Conservation (phyloP, 1,139 yeast species). For the Entelexis paramagnoliae region DNA sequence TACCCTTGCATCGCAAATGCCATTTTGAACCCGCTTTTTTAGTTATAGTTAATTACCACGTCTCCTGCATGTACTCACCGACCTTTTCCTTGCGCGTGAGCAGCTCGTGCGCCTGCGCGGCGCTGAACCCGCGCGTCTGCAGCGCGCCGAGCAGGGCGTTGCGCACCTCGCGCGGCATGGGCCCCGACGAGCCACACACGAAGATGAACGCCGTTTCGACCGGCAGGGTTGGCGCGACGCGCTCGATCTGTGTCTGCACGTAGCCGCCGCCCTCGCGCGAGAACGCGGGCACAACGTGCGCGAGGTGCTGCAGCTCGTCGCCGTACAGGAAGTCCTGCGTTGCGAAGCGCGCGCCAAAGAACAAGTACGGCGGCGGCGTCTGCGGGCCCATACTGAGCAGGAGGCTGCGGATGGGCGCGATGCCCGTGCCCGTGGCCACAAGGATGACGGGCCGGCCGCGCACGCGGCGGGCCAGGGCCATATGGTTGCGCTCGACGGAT, state of each 20-base stretch:
- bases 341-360: slow-evolving; percentile 65
- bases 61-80: slow-evolving; percentile 75
- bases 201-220: slow-evolving; percentile 47
- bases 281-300: slow-evolving; percentile 44
- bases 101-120: slow-evolving; percentile 42
- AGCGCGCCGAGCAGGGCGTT: slow-evolving; percentile 59
- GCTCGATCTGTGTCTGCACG: slow-evolving; percentile 56
- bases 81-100: slow-evolving; percentile 52
- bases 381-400: slow-evolving; percentile 30
- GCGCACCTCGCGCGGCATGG: slow-evolving; percentile 87
- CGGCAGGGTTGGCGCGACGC: slow-evolving; percentile 30
- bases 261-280: slow-evolving; percentile 54
- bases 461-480: slow-evolving; percentile 19
- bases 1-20: too few relatives aligned
- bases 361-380: slow-evolving; percentile 33
- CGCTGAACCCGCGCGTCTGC: slow-evolving; percentile 35
- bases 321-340: slow-evolving; percentile 61
- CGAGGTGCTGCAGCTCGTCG: slow-evolving; percentile 33
- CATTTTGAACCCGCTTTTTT: too few relatives aligned
- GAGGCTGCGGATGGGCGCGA: slow-evolving; percentile 76
- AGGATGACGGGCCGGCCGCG: slow-evolving; percentile 46
- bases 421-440: slow-evolving; percentile 86
- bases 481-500: slow-evolving; percentile 40
- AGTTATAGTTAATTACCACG: too few relatives aligned
- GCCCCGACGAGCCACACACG: slow-evolving; percentile 87